Evolutionary conservation across 129 eudicot species (phyloP), one percentile per base, ranked within the genome.

Genomic region (Calendula officinalis): DNA sequence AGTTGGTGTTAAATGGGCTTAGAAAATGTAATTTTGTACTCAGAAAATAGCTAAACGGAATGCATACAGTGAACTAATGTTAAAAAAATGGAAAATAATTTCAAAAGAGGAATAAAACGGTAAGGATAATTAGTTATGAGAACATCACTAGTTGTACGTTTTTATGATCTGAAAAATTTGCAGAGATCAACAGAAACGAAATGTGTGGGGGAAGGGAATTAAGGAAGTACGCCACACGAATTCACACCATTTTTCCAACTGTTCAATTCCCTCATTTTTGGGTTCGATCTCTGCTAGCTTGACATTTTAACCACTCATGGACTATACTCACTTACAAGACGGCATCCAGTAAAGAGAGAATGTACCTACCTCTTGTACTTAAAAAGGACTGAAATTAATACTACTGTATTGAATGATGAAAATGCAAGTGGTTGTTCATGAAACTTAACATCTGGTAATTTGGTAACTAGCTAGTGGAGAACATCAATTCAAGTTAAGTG

Each of bases 181-280:
- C 78, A 73, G 78, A 73, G 77, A 72, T 72, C 50, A 3, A 54
- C 71, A 64, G 71, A 56, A 55, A 73, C 67, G 72, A 56, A 58
- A 47, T 73, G 54, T 56, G 56, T 73, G 72, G 54, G 53, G 50
- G 66, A 32, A 41, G 38, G 8, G 40, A 43, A 43, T 51, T 56
- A 42, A 13, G 13, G 22, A 46, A 64, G 71, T 73, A 56, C 61
- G 64, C 59, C 7, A 53, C 60, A 48, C 53, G 62, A 27, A 66
- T 7, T 43, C 9, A 52, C 60, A 66, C 58, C 44, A 56, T 73
- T 57, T 72, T 37, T 41, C 43, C 53, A 75, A 51, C 63, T 47
- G 44, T 66, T 58, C 39, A 32, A 5, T 33, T 34, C 17, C 38
- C 64, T 22, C 47, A 38, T 33, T 66, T 66, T 66, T 53, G 4